These are phyloP conservation scores for Rhododendron henanense DNA, from an alignment of 148 eudicot genomes.

Conservation along the genomic window DNA sequence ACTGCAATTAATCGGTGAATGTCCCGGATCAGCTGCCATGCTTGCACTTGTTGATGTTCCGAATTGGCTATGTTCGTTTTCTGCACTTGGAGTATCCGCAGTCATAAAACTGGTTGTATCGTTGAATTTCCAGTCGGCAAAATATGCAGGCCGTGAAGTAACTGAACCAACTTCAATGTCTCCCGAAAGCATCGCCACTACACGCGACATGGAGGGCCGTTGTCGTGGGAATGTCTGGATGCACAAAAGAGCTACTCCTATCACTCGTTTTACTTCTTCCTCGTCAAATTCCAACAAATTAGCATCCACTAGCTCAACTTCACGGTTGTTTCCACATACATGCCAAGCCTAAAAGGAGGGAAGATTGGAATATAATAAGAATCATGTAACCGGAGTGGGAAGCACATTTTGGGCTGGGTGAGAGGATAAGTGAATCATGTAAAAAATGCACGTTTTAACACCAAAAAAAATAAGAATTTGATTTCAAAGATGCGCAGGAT, in stretches of 20 bases:
- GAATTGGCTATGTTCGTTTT: not conserved
- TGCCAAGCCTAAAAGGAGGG: constrained; percentile 52
- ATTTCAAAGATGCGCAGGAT: not conserved
- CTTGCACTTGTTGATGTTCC: constrained; percentile 23
- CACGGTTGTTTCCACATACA: constrained; percentile 51
- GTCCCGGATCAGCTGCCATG: constrained; percentile 6
- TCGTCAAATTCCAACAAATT: constrained; percentile 39
- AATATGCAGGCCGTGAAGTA: constrained; percentile 71
- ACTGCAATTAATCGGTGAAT: constrained; percentile 23
- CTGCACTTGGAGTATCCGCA: constrained; percentile 11
- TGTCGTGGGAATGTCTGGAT: constrained; percentile 71
- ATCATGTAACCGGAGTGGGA: not conserved
- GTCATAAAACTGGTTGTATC: constrained; percentile 43
- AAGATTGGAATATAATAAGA: not conserved
- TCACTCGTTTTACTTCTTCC: constrained; percentile 59
- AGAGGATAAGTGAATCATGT: not conserved
- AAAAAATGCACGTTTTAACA: too few species aligned
- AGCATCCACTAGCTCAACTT: constrained; percentile 55
- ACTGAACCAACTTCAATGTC: constrained; percentile 52
- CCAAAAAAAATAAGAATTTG: not conserved
- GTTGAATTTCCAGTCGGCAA: constrained; percentile 62
- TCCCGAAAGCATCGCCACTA: constrained; percentile 75
- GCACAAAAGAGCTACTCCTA: constrained; percentile 68
- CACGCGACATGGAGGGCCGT: constrained; percentile 91
- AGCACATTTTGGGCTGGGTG: not conserved